phyloP scores from a whole-genome alignment of 441 rosid genomes.

The Corymbia citriodora region DNA sequence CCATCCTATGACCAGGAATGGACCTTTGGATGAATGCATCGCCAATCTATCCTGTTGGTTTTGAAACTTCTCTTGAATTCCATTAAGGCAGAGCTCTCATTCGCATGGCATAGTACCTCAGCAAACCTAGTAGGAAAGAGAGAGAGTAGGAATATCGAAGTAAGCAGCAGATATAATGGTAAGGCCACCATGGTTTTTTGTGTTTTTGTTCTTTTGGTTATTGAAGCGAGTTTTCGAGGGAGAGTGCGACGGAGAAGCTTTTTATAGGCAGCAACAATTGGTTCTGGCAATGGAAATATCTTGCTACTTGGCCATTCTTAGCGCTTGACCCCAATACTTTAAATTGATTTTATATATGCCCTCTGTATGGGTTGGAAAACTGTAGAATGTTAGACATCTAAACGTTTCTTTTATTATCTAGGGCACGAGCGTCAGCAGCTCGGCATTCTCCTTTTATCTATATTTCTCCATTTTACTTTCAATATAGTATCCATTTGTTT shows the following conservation, averaged over 20 bases:
- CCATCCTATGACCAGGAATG: no score
- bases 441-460: neutral
- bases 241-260: no score
- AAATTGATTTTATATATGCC: neutral
- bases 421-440: neutral
- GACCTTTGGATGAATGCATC: neutral
- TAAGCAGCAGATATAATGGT: no score
- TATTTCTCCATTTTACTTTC: neutral
- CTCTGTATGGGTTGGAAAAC: neutral
- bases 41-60: neutral
- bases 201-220: no score
- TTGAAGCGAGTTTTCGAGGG: no score
- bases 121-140: neutral
- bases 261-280: no score
- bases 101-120: neutral
- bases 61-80: constrained; percentile 18
- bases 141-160: neutral
- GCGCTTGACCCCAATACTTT: no score
- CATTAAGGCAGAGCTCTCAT: constrained; percentile 18
- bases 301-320: no score
- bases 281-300: no score
- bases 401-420: neutral
- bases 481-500: neutral
- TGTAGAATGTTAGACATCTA: neutral
- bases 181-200: no score